Evolutionary conservation across 331 rosid species (phyloP), one percentile per base, ranked within the genome.

Genomic region (Ulmus americana): DNA sequence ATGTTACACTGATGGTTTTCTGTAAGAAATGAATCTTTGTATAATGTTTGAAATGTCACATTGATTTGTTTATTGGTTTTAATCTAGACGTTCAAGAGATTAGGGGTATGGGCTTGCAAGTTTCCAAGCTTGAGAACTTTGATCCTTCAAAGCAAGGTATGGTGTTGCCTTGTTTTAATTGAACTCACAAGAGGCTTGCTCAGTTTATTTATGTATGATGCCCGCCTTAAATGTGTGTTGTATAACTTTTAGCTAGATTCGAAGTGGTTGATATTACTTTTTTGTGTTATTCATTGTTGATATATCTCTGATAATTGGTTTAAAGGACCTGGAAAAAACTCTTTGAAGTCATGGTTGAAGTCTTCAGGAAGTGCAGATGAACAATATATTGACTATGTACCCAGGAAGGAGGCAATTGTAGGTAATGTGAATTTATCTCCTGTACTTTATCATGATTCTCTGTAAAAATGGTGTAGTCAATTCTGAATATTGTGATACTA

Each of bases 71-170:
- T 59, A 49, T 70, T 73, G 10, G 59, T 67, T 70, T 73, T 63
- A 69, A 66, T 57, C 28, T 70, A 89, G 98, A 89, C 83, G 91
- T 87, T 63, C 83, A 85, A 87, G 97, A 92, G 68, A 92, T 92
- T 67, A 92, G 97, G 55, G 98, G 98, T 68, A 71, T 92, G 79
- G 98, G 97, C 70, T 71, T 92, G 87, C 98, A 89, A 39, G 97
- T 87, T 77, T 85, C 95, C 62, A 92, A 83, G 73, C 95, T 92
- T 74, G 95, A 87, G 81, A 86, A 63, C 70, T 74, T 65, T 38
- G 90, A 82, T 63, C 65, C 81, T 68, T 80, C 82, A 41, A 89
- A 82, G 81, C 95, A 83, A 80, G 97, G 98, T 92, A 59, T 42
- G 22, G 67, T 54, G 22, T 71, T 41, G 11, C 43, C 14, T 70